Evolutionary conservation across 164 flowering plant species (phyloP), one percentile per base, ranked within the genome.

Genomic region (Liquidambar formosana): DNA sequence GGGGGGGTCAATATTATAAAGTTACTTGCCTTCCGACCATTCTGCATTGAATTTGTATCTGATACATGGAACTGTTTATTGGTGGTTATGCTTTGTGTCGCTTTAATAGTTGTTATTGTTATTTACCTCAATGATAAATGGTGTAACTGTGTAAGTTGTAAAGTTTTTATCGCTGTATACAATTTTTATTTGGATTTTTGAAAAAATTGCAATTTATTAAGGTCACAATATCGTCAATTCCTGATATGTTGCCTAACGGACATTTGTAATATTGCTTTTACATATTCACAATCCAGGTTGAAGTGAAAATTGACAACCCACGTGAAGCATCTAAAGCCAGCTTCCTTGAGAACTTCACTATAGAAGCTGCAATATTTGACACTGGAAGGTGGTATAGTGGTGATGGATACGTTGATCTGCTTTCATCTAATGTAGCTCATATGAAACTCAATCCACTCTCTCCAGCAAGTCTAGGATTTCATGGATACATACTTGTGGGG

Each of bases 281-380:
- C 52, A 21, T 52, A 21, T 51, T 0, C 26, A 51, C 38, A 43
- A 51, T 75, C 59, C 90, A 95, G 99, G 96, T 95, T 76, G 94
- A 89, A 81, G 97, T 95, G 63, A 85, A 82, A 75, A 74, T 95
- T 79, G 95, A 93, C 63, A 65, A 49, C 57, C 72, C 82, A 2
- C 63, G 19, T 45, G 84, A 78, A 68, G 70, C 66, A 52, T 54
- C 83, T 9, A 79, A 78, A 67, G 82, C 83, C 10, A 73, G 64
- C 22, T 33, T 83, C 49, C 84, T 80, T 49, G 64, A 75, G 9
- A 77, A 87, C 73, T 89, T 80, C 77, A 75, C 75, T 57, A 70
- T 93, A 28, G 98, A 93, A 82, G 97, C 94, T 62, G 80, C 74
- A 68, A 25, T 95, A 25, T 95, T 77, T 70, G 99, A 93, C 68